A percentile compares a stretch with the other conserved stretches of the same genome.
Evolutionary conservation across 1,284 basidiomycete genomes (phyloP).

Genomic region (Trichosporon coremiiforme): DNA sequence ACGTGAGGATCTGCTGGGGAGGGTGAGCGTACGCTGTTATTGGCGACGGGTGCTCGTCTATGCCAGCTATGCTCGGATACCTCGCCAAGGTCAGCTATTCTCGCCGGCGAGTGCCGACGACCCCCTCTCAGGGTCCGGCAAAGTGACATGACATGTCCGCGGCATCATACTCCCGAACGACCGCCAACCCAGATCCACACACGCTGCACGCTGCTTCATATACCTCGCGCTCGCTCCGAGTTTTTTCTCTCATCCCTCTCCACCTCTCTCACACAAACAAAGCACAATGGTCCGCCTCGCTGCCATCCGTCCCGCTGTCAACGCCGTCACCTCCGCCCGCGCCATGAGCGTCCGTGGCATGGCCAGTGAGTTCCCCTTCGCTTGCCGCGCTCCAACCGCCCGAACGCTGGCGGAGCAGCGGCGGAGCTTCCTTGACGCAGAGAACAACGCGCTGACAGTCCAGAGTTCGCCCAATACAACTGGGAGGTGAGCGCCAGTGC

Average conservation of each 20-base stretch:
- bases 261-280: background rate
- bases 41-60: background rate
- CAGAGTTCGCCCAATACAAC: constrained; percentile 63
- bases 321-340: constrained; percentile 22
- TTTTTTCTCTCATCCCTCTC: constrained; percentile 3
- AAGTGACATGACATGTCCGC: constrained; percentile 10
- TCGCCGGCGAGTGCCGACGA: constrained; percentile 13
- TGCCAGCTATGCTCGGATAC: background rate
- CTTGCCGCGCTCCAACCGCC: background rate
- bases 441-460: background rate
- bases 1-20: background rate
- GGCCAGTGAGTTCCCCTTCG: constrained; percentile 27
- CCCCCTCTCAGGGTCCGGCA: constrained; percentile 1
- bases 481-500: constrained; percentile 61
- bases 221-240: background rate
- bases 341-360: constrained; percentile 24
- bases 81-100: constrained; percentile 1
- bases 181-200: too few relatives aligned
- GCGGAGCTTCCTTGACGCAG: background rate
- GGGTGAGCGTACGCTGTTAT: background rate
- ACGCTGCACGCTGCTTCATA: background rate
- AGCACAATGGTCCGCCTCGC: constrained; percentile 20
- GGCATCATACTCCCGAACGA: background rate
- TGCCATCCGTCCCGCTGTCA: constrained; percentile 27
- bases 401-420: background rate